Base-by-base conservation (phyloP, 306 rosid species). In the Cucurbita ficifolia region DNA sequence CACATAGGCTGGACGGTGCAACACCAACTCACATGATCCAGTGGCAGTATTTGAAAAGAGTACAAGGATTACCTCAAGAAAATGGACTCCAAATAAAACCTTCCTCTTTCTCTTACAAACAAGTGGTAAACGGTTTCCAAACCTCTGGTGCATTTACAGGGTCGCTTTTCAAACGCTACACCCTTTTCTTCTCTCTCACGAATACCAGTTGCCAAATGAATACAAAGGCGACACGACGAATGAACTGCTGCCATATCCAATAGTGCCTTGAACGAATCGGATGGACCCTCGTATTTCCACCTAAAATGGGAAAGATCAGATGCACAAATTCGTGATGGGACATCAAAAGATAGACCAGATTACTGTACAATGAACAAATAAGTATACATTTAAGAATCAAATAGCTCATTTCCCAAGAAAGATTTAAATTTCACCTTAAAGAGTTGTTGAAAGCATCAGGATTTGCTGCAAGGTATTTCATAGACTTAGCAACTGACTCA, bases 181-280 rank as follows among this genome's bases (percentile, higher is more conserved):
- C 86, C 83, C 76, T 75, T 83, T 77, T 94, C 99, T 81, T 94
- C 99, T 81, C 79, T 82, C 77, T 89, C 91, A 54, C 75, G 87
- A 78, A 85, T 88, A 40, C 8, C 6, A 1, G 99, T 87, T 56
- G 97, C 99, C 88, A 94, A 80, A 84, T 91, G 96, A 84, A 94
- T 86, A 82, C 99, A 94, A 78, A 94, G 97, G 79, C 99, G 99
- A 79, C 99, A 94, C 33, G 99, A 91, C 49, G 97, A 94, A 85
- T 94, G 99, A 76, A 94, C 97, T 52, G 96, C 96, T 59, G 97
- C 99, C 99, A 94, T 94, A 85, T 94, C 99, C 77, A 94, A 88
- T 42, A 94, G 91, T 55, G 99, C 99, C 86, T 91, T 94, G 91
- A 94, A 94, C 75, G 96, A 86, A 83, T 94, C 92, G 22, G 92